Conservation (phyloP, 768 basidiomycete species). For the Naganishia antarctica region DNA sequence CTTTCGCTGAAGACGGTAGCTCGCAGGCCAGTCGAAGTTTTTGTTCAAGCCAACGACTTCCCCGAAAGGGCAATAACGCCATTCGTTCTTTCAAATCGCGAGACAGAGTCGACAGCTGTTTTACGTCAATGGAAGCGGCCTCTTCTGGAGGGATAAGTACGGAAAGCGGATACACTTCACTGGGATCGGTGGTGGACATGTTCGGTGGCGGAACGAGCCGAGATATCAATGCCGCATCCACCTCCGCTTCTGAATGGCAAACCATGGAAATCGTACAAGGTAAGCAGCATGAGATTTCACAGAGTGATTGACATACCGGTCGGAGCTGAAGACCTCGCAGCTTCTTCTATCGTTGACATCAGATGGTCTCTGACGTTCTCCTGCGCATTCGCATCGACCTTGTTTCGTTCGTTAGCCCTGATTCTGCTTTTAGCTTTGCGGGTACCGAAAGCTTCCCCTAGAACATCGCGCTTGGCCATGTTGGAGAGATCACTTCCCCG, state of each 20-base stretch:
- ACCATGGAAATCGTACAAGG: background rate
- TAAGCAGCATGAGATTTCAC: background rate
- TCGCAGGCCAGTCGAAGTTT: constrained; percentile 40
- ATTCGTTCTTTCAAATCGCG: constrained; percentile 54
- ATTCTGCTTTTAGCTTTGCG: constrained; percentile 87
- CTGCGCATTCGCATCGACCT: constrained; percentile 83
- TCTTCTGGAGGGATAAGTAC: constrained; percentile 75
- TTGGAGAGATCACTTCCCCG: background rate
- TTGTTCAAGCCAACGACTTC: constrained; percentile 66
- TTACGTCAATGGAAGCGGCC: constrained; percentile 65
- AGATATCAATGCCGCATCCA: constrained; percentile 39
- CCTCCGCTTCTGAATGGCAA: background rate
- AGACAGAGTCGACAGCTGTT: constrained; percentile 43
- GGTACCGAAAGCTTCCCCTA: constrained; percentile 90
- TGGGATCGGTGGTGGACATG: constrained; percentile 61
- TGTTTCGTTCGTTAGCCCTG: constrained; percentile 77
- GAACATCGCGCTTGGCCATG: constrained; percentile 63
- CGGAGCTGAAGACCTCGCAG: constrained; percentile 64
- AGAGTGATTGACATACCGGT: constrained; percentile 55
- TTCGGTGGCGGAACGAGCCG: constrained; percentile 75
- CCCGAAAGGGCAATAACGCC: constrained; percentile 60
- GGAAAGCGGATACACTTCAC: constrained; percentile 58
- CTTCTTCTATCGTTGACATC: constrained; percentile 74
- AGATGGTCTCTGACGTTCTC: constrained; percentile 73
- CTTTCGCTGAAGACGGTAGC: constrained; percentile 31